These are phyloP conservation scores for Metschnikowia similis DNA, from an alignment of 805 yeast genomes.

Conservation along the genomic window DNA sequence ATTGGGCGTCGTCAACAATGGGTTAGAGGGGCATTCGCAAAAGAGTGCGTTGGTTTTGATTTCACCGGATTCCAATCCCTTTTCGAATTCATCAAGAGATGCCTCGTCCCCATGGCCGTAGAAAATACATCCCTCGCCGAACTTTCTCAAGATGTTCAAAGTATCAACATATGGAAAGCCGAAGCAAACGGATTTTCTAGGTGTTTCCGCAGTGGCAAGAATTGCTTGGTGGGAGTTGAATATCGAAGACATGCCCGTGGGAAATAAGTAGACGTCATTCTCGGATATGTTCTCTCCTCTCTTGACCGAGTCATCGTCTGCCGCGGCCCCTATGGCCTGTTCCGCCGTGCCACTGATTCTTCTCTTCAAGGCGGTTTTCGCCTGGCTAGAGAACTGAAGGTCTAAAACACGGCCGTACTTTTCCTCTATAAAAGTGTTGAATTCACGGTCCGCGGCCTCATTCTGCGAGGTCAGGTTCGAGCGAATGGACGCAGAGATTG, in stretches of 20 bases:
- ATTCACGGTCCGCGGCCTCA: constrained; percentile 46
- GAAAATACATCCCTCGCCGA: constrained; percentile 88
- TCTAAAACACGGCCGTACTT: constrained; percentile 88
- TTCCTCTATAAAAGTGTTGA: constrained; percentile 71
- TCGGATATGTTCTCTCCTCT: constrained; percentile 37
- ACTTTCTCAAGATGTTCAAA: constrained; percentile 74
- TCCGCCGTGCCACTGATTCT: constrained; percentile 69
- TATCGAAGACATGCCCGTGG: constrained; percentile 91
- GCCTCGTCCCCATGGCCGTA: constrained; percentile 78
- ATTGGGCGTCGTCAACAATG: constrained; percentile 83
- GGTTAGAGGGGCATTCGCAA: constrained; percentile 94
- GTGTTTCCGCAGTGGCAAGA: constrained; percentile 20
- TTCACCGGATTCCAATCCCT: constrained; percentile 51
- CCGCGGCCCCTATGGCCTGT: constrained; percentile 29
- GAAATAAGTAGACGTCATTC: constrained; percentile 76
- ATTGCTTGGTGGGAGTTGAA: constrained; percentile 71
- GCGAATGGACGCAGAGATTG: constrained; percentile 26
- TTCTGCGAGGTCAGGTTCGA: constrained; percentile 18
- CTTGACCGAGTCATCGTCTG: constrained; percentile 17
- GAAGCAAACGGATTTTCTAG: constrained; percentile 76
- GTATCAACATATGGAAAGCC: constrained; percentile 98
- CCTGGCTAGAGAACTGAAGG: constrained; percentile 66
- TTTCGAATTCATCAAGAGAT: constrained; percentile 62
- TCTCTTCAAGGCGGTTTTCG: constrained; percentile 67
- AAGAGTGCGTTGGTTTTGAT: constrained; percentile 65